Percentiles rank a stretch among this genome's conserved stretches.
These are phyloP conservation scores for Daedalea quercina DNA, from an alignment of 768 basidiomycete genomes.

Conservation along the genomic window DNA sequence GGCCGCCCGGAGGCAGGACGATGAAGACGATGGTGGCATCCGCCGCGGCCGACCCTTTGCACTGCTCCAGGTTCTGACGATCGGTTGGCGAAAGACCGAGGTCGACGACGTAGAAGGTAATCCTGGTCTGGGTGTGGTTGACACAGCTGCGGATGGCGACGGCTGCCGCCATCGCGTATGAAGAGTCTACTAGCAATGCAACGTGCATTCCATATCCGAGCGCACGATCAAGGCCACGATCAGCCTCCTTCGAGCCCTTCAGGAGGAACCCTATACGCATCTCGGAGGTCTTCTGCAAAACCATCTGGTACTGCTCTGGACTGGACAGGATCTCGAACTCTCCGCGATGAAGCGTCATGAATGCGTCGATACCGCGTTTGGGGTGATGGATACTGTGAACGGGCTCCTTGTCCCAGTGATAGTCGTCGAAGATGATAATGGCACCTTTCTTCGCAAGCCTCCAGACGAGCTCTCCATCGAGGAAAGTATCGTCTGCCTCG, in stretches of 20 bases:
- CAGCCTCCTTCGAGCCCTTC: constrained; percentile 13
- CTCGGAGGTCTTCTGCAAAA: constrained; percentile 41
- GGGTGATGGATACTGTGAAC: constrained; percentile 46
- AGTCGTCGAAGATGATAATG: constrained; percentile 53
- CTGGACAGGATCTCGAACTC: constrained; percentile 38
- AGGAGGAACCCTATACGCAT: constrained; percentile 50
- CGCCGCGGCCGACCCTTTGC: constrained; percentile 19
- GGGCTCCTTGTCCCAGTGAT: constrained; percentile 44
- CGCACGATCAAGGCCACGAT: constrained; percentile 9
- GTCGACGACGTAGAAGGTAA: constrained; percentile 46
- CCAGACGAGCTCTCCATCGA: constrained; percentile 58
- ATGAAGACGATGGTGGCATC: constrained; percentile 39
- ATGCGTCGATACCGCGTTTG: constrained; percentile 48
- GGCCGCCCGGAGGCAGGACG: constrained; percentile 26
- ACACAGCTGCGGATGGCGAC: constrained; percentile 39
- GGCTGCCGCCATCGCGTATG: constrained; percentile 42
- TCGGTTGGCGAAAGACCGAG: constrained; percentile 35
- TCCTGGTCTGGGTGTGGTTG: constrained; percentile 28
- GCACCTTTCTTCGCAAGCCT: constrained; percentile 44
- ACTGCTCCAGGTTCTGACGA: constrained; percentile 19
- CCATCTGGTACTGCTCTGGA: constrained; percentile 40
- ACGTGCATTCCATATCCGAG: constrained; percentile 44
- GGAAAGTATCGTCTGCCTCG: constrained; percentile 50
- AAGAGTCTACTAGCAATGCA: constrained; percentile 34
- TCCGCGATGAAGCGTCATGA: constrained; percentile 42